Base-by-base conservation (phyloP, 106 monocot genomes). In the Ottelia alismoides region DNA sequence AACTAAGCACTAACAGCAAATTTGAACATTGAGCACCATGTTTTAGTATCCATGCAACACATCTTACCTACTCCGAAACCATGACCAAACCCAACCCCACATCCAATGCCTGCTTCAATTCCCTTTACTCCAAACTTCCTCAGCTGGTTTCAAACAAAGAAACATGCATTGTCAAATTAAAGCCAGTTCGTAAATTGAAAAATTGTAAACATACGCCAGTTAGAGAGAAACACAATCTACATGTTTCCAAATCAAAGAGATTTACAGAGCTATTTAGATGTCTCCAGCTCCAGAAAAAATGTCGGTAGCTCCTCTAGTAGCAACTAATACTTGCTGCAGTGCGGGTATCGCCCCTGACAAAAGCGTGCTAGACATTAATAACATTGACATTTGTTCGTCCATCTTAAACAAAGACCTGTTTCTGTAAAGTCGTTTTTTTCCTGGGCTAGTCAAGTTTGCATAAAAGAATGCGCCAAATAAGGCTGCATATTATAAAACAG, bases 281-380 rank as follows among this genome's bases (percentile, higher is more conserved):
- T 26, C 72, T 73, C 78, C 78, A 25, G 72, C 83, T 57, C 84
- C 84, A 70, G 78, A 85, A 52, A 96, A 70, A 55, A 72, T 73
- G 85, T 88, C 84, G 30, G 88, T 96, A 35, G 94, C 94, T 28
- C 94, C 94, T 66, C 88, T 84, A 20, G 94, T 72, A 1, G 94
- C 88, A 57, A 59, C 72, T 50, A 96, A 52, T 25, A 88, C 76
- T 81, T 84, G 84, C 27, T 84, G 88, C 23, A 88, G 30, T 57
- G 65, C 74, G 24, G 94, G 94, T 78, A 96, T 82, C 24, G 76
- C 71, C 62, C 88, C 94, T 96, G 69, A 67, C 30, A 63, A 55
- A 23, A 73, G 20, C 3, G 21, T 28, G 9, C 26, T 14, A 18
- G n/a, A 49, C 9, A 49, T 49, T 6, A 49, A n/a, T 49, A 49